Conservation (phyloP, 1,139 yeast genomes). For the Sugiyamaella novakii region DNA sequence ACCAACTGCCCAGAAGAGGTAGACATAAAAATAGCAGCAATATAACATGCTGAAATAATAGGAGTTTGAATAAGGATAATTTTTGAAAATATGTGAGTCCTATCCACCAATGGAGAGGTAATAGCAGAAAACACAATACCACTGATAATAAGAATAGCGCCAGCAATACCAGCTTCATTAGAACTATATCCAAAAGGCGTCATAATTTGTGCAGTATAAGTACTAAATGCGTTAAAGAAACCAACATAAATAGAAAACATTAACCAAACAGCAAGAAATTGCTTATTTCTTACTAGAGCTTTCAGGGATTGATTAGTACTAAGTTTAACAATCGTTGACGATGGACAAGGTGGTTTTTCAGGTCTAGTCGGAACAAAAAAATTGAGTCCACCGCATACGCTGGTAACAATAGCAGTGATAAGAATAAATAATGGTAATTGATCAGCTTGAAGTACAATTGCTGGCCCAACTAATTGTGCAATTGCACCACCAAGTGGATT, state of each 20-base stretch:
- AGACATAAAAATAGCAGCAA: slow-evolving; percentile 41
- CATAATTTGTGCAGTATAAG: slow-evolving; percentile 42
- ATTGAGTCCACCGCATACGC: slow-evolving; percentile 32
- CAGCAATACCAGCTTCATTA: slow-evolving; percentile 43
- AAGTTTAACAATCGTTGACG: slow-evolving; percentile 37
- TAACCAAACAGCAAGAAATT: slow-evolving; percentile 33
- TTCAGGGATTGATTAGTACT: slow-evolving; percentile 33
- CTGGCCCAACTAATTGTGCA: slow-evolving; percentile 43
- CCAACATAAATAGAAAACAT: slow-evolving; percentile 43
- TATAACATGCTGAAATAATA: slow-evolving; percentile 37
- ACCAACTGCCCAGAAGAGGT: slow-evolving; percentile 34
- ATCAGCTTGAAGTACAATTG: slow-evolving; percentile 35
- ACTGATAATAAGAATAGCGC: slow-evolving; percentile 41
- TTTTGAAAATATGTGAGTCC: slow-evolving; percentile 35
- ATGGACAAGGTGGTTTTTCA: slow-evolving; percentile 41
- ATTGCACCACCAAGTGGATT: slow-evolving; percentile 46
- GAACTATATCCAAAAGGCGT: slow-evolving; percentile 41
- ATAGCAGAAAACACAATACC: slow-evolving; percentile 41
- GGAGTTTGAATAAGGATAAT: slow-evolving; percentile 38
- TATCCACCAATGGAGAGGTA: slow-evolving; percentile 41
- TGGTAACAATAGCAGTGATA: slow-evolving; percentile 37
- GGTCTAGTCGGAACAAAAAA: slow-evolving; percentile 37
- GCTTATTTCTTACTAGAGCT: slow-evolving; percentile 26
- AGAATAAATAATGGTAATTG: slow-evolving; percentile 37
- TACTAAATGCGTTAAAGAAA: slow-evolving; percentile 43